Conservation (phyloP, 164 flowering plant genomes). For the Aristolochia fimbriata region DNA sequence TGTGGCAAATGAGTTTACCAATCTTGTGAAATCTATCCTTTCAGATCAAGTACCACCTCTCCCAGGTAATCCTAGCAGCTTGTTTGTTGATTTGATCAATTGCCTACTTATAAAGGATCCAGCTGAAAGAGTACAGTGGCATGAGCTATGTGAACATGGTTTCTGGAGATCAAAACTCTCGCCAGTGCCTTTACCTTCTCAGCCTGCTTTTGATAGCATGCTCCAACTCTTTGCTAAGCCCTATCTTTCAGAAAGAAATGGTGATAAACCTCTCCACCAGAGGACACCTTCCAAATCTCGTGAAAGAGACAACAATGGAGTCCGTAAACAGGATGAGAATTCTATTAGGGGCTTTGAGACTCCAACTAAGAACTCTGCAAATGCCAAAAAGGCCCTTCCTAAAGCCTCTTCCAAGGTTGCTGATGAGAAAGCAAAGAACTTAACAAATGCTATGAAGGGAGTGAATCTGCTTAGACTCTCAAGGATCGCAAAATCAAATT, state of each 20-base stretch:
- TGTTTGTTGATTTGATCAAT: slow-evolving; percentile 64
- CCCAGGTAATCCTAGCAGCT: slow-evolving; percentile 67
- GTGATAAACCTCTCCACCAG: slow-evolving; percentile 47
- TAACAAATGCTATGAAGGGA: slow-evolving; percentile 41
- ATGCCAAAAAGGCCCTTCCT: slow-evolving; percentile 43
- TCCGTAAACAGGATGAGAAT: slow-evolving; percentile 50
- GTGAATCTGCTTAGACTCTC: slow-evolving; percentile 87
- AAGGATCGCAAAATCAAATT: slow-evolving; percentile 86
- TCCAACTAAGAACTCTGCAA: slow-evolving; percentile 45
- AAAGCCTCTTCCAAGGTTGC: slow-evolving; percentile 40
- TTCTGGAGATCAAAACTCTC: slow-evolving; percentile 67
- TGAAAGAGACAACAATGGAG: slow-evolving; percentile 41
- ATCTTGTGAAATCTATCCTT: slow-evolving; percentile 73
- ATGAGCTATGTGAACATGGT: slow-evolving; percentile 78
- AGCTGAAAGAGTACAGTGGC: slow-evolving; percentile 83
- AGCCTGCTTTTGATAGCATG: slow-evolving; percentile 80
- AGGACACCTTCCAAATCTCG: slow-evolving; percentile 61
- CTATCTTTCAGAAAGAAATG: slow-evolving; percentile 68
- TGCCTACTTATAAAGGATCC: slow-evolving; percentile 87
- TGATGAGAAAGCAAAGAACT: slow-evolving; percentile 53
- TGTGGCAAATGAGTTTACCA: slow-evolving; percentile 80
- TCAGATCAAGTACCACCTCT: slow-evolving; percentile 75
- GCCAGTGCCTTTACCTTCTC: slow-evolving; percentile 62
- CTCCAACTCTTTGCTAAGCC: slow-evolving; percentile 47
- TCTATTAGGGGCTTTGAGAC: slow-evolving; percentile 36